A percentile compares a stretch with the other conserved stretches of the same genome.
These are phyloP conservation scores for Carpinus fangiana DNA, from an alignment of 306 rosid genomes.

Conservation along the genomic window DNA sequence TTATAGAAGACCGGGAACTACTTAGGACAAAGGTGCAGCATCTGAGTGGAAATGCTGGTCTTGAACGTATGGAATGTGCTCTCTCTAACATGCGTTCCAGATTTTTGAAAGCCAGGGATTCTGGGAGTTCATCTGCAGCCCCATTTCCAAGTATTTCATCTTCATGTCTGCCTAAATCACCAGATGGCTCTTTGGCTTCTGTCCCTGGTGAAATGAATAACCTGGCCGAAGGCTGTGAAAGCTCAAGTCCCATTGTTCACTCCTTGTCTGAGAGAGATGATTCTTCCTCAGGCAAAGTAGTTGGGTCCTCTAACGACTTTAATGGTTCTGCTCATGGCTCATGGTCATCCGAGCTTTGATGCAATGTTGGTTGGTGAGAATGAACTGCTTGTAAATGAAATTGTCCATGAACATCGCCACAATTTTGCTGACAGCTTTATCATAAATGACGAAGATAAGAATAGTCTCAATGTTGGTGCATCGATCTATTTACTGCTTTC, in stretches of 20 bases:
- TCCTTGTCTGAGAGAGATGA: conserved; percentile 41
- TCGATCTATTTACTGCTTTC: not conserved
- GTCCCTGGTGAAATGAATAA: conserved; percentile 24
- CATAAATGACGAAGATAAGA: conserved; percentile 22
- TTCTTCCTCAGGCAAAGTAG: not conserved
- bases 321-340: not conserved
- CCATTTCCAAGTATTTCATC: conserved; percentile 19
- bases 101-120: conserved; percentile 42
- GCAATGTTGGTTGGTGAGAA: conserved; percentile 38
- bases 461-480: conserved; percentile 35
- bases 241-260: conserved; percentile 36
- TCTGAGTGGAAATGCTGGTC: conserved; percentile 51
- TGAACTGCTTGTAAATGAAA: conserved; percentile 53
- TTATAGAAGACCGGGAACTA: conserved; percentile 43
- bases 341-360: conserved; percentile 22
- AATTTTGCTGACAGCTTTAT: conserved; percentile 28
- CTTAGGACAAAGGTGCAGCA: conserved; percentile 48
- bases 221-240: not conserved
- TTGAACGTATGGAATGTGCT: conserved; percentile 46
- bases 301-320: conserved; percentile 4
- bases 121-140: conserved; percentile 32
- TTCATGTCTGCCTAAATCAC: conserved; percentile 23
- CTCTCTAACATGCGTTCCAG: conserved; percentile 43
- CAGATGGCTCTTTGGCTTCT: conserved; percentile 5
- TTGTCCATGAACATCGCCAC: conserved; percentile 38